These are phyloP conservation scores for Simplicillium aogashimaense DNA, from an alignment of 2,329 filamentous ascomycete genomes.

Conservation along the genomic window DNA sequence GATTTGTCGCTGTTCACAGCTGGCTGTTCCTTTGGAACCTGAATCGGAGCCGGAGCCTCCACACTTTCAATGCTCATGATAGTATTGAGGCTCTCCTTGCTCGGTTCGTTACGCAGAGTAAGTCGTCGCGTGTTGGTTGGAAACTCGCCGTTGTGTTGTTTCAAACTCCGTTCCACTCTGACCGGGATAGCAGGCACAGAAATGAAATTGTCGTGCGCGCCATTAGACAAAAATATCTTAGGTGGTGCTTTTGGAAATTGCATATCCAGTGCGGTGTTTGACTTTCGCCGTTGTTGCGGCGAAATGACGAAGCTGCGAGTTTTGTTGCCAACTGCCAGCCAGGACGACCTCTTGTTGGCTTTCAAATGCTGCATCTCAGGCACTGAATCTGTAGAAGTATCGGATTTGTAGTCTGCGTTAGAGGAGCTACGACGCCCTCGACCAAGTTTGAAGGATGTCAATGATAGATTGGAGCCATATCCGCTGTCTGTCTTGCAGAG, in stretches of 20 bases:
- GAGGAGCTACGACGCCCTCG: conserved; percentile 34
- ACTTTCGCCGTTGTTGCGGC: conserved; percentile 14
- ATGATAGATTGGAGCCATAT: conserved; percentile 34
- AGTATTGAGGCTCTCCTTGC: conserved; percentile 37
- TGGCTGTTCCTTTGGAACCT: background rate
- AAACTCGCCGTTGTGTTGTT: conserved; percentile 21
- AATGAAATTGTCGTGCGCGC: conserved; percentile 12
- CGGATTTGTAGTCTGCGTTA: conserved; percentile 9
- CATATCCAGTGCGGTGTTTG: conserved; percentile 22
- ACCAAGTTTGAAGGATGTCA: conserved; percentile 17
- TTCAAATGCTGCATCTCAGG: no score
- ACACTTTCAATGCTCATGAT: conserved; percentile 40
- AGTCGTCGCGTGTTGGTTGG: conserved; percentile 24
- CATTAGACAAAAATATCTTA: conserved; percentile 19
- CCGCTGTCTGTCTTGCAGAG: conserved; percentile 34
- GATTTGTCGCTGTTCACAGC: background rate
- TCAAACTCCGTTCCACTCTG: conserved; percentile 23
- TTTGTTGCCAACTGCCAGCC: background rate
- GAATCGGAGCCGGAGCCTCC: conserved; percentile 17
- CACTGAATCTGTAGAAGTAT: no score
- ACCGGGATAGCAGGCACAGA: conserved; percentile 23
- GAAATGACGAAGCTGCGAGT: conserved; percentile 1
- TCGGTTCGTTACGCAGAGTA: conserved; percentile 27
- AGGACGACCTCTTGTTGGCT: no score
- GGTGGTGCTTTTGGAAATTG: no score